Conservation (phyloP, 2,329 filamentous ascomycete species). For the Dothiorella sarmentorum region DNA sequence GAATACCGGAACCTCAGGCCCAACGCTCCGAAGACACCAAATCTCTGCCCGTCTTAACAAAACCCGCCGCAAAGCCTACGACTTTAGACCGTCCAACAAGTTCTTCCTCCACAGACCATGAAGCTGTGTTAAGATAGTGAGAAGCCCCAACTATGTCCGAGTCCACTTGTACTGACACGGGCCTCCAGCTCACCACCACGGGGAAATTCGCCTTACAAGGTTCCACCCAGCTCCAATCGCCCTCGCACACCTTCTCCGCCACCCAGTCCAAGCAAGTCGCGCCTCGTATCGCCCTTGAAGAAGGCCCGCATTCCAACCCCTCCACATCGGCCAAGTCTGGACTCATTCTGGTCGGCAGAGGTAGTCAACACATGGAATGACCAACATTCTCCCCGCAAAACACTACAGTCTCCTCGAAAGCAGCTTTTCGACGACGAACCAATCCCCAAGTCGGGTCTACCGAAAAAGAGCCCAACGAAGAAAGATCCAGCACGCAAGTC, state of each 20-base stretch:
- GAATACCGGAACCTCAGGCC: background rate
- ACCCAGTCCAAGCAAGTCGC: slow-evolving; percentile 26
- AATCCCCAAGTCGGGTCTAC: slow-evolving; percentile 24
- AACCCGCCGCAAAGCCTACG: background rate
- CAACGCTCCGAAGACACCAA: background rate
- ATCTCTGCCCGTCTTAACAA: background rate
- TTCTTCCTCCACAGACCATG: slow-evolving; percentile 27
- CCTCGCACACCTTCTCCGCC: slow-evolving; percentile 31
- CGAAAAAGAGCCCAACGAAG: slow-evolving; percentile 31
- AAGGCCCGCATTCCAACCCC: slow-evolving; percentile 30
- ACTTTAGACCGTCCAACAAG: slow-evolving; percentile 29
- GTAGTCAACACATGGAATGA: slow-evolving; percentile 38
- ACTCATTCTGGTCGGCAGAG: slow-evolving; percentile 38
- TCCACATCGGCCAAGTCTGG: slow-evolving; percentile 33
- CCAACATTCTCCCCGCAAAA: slow-evolving; percentile 34
- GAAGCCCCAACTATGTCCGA: background rate
- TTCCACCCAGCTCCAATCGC: slow-evolving; percentile 27
- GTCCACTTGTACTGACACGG: background rate
- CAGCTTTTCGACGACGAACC: background rate
- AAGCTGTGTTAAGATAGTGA: slow-evolving; percentile 33
- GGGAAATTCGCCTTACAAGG: slow-evolving; percentile 29
- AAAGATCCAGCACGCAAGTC: slow-evolving; percentile 40
- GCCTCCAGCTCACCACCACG: slow-evolving; percentile 9
- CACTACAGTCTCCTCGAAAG: slow-evolving; percentile 34
- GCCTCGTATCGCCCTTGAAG: slow-evolving; percentile 38